phyloP scores from a whole-genome alignment of 2,329 filamentous ascomycete species.

The Fusarium floridanum region DNA sequence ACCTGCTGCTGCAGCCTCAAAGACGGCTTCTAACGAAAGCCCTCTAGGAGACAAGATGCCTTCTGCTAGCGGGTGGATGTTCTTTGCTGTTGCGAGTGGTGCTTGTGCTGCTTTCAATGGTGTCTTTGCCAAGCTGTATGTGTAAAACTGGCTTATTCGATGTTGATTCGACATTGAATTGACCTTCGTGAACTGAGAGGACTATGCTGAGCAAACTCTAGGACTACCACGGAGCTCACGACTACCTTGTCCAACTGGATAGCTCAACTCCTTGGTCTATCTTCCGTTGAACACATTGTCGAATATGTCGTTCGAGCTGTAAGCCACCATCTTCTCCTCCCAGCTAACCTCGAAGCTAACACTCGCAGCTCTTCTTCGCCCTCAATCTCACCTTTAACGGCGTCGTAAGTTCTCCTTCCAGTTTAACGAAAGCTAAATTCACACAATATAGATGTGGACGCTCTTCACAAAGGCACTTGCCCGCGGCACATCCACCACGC shows the following conservation, averaged over 20 bases:
- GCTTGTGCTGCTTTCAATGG: conserved; percentile 85
- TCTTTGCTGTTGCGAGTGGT: conserved; percentile 79
- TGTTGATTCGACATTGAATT: not conserved
- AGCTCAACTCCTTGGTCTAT: conserved; percentile 60
- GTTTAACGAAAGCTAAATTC: not conserved
- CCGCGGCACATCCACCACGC: conserved; percentile 79
- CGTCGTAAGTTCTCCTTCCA: conserved; percentile 61
- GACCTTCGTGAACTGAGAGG: not conserved
- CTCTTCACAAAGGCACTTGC: conserved; percentile 85
- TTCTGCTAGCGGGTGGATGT: conserved; percentile 65
- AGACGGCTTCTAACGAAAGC: conserved; percentile 6
- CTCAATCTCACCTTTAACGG: conserved; percentile 82
- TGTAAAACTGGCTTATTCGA: conserved; percentile 28
- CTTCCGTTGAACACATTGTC: conserved; percentile 56
- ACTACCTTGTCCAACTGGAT: conserved; percentile 60
- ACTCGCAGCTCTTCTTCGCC: conserved; percentile 75
- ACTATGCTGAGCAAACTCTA: conserved; percentile 40
- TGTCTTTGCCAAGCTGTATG: conserved; percentile 85
- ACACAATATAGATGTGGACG: conserved; percentile 75
- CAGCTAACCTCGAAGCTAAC: conserved; percentile 13
- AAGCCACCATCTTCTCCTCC: conserved; percentile 43
- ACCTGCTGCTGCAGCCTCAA: conserved; percentile 17
- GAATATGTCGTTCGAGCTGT: conserved; percentile 65
- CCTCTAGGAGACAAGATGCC: conserved; percentile 19
- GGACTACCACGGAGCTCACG: conserved; percentile 70